phyloP scores from a whole-genome alignment of 1,139 yeast species.

The Hyphopichia khmerensis region DNA sequence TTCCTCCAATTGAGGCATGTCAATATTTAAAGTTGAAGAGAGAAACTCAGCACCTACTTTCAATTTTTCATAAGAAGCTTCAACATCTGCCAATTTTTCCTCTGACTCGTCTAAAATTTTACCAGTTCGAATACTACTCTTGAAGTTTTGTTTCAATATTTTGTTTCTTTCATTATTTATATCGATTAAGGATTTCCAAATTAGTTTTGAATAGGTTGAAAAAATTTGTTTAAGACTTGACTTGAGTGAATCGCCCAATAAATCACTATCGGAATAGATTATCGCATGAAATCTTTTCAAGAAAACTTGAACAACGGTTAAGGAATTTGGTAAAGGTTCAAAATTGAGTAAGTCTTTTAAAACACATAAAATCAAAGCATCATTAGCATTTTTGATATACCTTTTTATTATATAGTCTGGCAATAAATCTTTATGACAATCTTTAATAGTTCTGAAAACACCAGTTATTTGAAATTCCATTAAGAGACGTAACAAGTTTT shows the following conservation, averaged over 20 bases:
- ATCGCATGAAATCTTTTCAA: slow-evolving; percentile 47
- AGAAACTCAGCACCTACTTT: slow-evolving; percentile 43
- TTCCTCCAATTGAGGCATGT: slow-evolving; percentile 29
- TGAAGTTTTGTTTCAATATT: slow-evolving; percentile 42
- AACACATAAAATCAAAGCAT: slow-evolving; percentile 47
- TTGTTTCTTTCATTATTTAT: slow-evolving; percentile 34
- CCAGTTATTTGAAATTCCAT: slow-evolving; percentile 69
- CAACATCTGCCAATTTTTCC: slow-evolving; percentile 37
- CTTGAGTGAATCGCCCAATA: slow-evolving; percentile 12
- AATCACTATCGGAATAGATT: slow-evolving; percentile 10
- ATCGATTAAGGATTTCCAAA: slow-evolving; percentile 34
- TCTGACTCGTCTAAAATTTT: slow-evolving; percentile 54
- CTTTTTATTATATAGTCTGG: slow-evolving; percentile 22
- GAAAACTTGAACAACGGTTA: slow-evolving; percentile 44
- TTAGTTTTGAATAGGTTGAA: slow-evolving; percentile 46
- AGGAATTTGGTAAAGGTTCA: slow-evolving; percentile 44
- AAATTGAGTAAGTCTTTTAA: slow-evolving; percentile 55
- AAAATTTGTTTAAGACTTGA: slow-evolving; percentile 32
- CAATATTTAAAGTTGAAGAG: slow-evolving; percentile 37
- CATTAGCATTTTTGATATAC: slow-evolving; percentile 18
- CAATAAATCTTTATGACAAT: slow-evolving; percentile 25
- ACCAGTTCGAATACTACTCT: slow-evolving; percentile 67
- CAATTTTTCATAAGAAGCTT: slow-evolving; percentile 45
- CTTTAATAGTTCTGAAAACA: slow-evolving; percentile 44
- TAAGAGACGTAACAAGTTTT: slow-evolving; percentile 51